These are phyloP conservation scores for Capronia coronata DNA, from an alignment of 2,329 filamentous ascomycete species.

Conservation along the genomic window DNA sequence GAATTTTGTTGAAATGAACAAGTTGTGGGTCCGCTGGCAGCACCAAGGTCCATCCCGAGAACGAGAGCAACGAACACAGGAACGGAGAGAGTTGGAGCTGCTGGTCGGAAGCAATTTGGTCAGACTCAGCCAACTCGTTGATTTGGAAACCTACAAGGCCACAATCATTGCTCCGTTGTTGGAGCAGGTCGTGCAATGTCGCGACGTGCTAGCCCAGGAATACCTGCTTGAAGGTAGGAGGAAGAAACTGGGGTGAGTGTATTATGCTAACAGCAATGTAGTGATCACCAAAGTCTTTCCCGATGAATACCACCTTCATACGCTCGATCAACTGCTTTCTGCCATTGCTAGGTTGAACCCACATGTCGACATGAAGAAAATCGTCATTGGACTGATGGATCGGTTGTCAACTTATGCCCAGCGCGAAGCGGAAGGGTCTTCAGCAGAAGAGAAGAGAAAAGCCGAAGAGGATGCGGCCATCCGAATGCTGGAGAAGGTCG, in stretches of 20 bases:
- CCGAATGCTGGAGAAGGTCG: conserved; percentile 70
- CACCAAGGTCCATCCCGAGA: conserved; percentile 96
- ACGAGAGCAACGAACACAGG: conserved; percentile 84
- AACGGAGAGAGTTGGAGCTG: conserved; percentile 89
- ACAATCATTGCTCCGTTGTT: conserved; percentile 80
- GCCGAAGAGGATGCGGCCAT: conserved; percentile 77
- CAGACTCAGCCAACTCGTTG: conserved; percentile 87
- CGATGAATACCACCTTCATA: conserved; percentile 96
- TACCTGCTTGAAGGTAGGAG: conserved; percentile 73
- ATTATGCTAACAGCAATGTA: conserved; percentile 28
- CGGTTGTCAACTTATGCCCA: conserved; percentile 91
- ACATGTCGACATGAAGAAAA: conserved; percentile 95
- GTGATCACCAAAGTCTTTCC: conserved; percentile 99
- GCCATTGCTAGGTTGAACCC: conserved; percentile 90
- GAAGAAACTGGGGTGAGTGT: not conserved
- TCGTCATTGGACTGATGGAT: conserved; percentile 97
- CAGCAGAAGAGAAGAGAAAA: conserved; percentile 65
- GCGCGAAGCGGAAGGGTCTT: conserved; percentile 66
- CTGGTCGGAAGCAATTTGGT: conserved; percentile 96
- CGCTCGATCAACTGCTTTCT: conserved; percentile 86
- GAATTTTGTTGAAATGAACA: conserved; percentile 99
- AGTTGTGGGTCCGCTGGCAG: conserved; percentile 94
- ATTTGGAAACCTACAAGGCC: conserved; percentile 88
- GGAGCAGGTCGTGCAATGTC: conserved; percentile 95
- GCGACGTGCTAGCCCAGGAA: conserved; percentile 93